phyloP scores from a whole-genome alignment of 352 stramenopile genomes.

The Aphanomyces invadans region DNA sequence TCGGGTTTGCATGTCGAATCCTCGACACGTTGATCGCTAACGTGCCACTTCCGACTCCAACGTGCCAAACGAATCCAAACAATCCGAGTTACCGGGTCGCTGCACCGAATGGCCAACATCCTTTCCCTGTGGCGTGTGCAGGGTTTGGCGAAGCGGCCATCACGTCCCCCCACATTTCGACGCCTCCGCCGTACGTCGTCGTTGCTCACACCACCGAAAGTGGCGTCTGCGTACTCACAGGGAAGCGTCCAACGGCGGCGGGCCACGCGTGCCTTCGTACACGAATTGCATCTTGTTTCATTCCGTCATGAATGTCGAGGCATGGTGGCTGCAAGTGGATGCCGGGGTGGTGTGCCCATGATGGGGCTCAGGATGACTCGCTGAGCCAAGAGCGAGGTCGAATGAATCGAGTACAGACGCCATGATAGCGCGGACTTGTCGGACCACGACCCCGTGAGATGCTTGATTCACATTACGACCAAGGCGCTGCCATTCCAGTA shows the following conservation, averaged over 20 bases:
- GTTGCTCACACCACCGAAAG: conserved; percentile 23
- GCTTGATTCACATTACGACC: conserved; percentile 43
- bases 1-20: conserved; percentile 81
- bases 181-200: conserved; percentile 53
- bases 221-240: conserved; percentile 46
- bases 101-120: conserved; percentile 44
- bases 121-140: conserved; percentile 35
- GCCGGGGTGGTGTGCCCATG: too few species aligned
- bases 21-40: conserved; percentile 83
- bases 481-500: background rate
- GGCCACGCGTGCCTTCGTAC: conserved; percentile 81
- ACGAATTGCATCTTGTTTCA: conserved; percentile 81
- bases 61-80: background rate
- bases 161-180: conserved; percentile 71
- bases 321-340: background rate
- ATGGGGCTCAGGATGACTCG: too few species aligned
- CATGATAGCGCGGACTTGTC: conserved; percentile 66
- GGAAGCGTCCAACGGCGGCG: conserved; percentile 37
- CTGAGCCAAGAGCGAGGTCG: conserved; percentile 40
- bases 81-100: conserved; percentile 57
- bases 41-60: conserved; percentile 75
- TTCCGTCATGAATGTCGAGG: conserved; percentile 39
- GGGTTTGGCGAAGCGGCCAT: conserved; percentile 68
- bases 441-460: conserved; percentile 79
- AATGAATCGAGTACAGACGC: conserved; percentile 63